These are phyloP conservation scores for Striga hermonthica DNA, from an alignment of 305 asterid species.

Conservation along the genomic window DNA sequence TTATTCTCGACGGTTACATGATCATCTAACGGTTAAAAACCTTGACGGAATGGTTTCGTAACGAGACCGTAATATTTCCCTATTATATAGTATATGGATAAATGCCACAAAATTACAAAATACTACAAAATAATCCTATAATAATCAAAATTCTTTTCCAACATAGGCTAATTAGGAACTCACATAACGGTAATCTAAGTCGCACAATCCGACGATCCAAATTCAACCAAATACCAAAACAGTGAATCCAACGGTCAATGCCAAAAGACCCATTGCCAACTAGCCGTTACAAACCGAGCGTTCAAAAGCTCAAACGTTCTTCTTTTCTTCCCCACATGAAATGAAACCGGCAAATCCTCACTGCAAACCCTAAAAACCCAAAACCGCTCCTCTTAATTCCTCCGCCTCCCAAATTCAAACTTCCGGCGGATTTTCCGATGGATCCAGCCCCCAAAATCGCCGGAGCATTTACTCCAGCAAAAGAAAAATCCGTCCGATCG, in stretches of 20 bases:
- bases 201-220: constrained; percentile 37
- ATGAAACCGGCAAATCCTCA: constrained; percentile 24
- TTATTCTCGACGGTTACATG: too few species aligned
- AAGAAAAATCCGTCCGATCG: constrained; percentile 42
- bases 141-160: not conserved
- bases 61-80: too few species aligned
- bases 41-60: too few species aligned
- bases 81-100: too few species aligned
- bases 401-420: constrained; percentile 11
- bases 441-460: constrained; percentile 42
- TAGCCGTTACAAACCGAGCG: constrained; percentile 74
- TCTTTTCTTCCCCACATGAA: constrained; percentile 23
- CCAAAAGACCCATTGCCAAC: constrained; percentile 30
- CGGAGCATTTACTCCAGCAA: constrained; percentile 47
- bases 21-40: too few species aligned
- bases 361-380: constrained; percentile 26
- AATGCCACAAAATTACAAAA: not conserved
- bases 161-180: not conserved
- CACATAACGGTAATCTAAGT: constrained; percentile 31
- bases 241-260: constrained; percentile 39
- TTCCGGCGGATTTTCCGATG: constrained; percentile 40
- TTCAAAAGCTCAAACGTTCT: constrained; percentile 39
- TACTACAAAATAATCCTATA: not conserved
- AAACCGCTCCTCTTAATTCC: not conserved
- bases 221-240: constrained; percentile 31